These are phyloP conservation scores for Puccinia coronata DNA, from an alignment of 1,284 basidiomycete species.

Conservation along the genomic window DNA sequence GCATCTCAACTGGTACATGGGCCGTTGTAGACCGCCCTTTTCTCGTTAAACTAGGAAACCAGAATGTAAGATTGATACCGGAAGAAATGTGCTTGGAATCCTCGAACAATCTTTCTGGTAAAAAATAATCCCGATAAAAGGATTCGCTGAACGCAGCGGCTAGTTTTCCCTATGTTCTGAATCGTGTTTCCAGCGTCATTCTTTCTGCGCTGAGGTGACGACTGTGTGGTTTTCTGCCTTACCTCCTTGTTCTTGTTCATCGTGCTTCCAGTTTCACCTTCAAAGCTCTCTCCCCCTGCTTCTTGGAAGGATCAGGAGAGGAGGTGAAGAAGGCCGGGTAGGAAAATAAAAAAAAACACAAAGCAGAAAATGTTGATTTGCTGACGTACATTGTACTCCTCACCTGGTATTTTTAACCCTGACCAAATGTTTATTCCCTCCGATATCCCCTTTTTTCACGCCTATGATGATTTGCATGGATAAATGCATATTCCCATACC, in stretches of 20 bases:
- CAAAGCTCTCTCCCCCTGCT: neutral
- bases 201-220: neutral
- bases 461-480: neutral
- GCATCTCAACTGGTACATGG: neutral
- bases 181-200: neutral
- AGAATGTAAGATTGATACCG: constrained; percentile 3
- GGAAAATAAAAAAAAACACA: constrained; percentile 10
- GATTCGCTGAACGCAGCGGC: neutral
- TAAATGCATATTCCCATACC: neutral
- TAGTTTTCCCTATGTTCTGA: neutral
- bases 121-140: neutral
- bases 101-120: neutral
- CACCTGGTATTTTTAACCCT: neutral
- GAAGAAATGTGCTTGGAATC: neutral
- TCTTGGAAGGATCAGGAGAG: neutral
- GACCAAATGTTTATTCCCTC: constrained; percentile 1
- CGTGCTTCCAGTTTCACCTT: neutral
- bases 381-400: neutral
- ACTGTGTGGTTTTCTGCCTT: neutral
- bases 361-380: neutral
- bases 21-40: no score
- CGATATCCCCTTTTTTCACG: constrained; percentile 5
- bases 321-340: constrained; percentile 7
- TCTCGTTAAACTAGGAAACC: neutral
- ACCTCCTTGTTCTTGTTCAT: constrained; percentile 21